These are phyloP conservation scores for Candida tropicalis DNA, from an alignment of 1,139 yeast genomes.

Conservation along the genomic window DNA sequence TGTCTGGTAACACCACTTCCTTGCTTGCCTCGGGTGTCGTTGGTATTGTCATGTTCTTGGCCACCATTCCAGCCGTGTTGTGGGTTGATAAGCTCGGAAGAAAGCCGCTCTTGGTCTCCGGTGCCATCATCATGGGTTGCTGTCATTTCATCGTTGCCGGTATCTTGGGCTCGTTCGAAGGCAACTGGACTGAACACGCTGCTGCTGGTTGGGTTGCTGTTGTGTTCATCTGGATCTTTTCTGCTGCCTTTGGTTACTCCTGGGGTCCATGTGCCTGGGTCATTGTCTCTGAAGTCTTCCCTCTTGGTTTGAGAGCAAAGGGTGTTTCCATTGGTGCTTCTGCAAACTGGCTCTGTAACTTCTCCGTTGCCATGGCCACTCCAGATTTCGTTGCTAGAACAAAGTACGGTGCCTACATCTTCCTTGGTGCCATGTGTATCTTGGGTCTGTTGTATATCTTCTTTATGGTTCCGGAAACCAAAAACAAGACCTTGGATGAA, in stretches of 20 bases:
- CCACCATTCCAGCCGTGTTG: constrained; percentile 41
- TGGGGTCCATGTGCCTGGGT: constrained; percentile 37
- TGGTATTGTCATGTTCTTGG: constrained; percentile 43
- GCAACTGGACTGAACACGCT: constrained; percentile 14
- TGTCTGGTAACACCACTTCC: constrained; percentile 22
- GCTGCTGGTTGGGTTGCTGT: constrained; percentile 45
- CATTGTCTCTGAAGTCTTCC: constrained; percentile 24
- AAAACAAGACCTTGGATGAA: constrained; percentile 34
- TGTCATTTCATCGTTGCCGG: constrained; percentile 38
- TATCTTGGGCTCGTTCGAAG: constrained; percentile 53
- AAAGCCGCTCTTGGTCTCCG: constrained; percentile 16
- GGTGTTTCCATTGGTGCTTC: constrained; percentile 38
- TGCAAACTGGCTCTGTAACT: constrained; percentile 43
- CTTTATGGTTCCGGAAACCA: constrained; percentile 34
- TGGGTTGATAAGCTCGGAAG: constrained; percentile 21
- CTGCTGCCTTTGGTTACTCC: constrained; percentile 27
- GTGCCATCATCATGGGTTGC: constrained; percentile 16
- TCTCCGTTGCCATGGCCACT: constrained; percentile 38
- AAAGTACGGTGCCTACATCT: constrained; percentile 25
- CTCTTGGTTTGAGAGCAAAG: constrained; percentile 23
- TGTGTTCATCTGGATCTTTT: constrained; percentile 41
- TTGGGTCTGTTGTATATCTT: constrained; percentile 27
- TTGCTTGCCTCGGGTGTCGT: constrained; percentile 52
- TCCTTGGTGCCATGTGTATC: constrained; percentile 25
- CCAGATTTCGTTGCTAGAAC: constrained; percentile 29